phyloP scores from a whole-genome alignment of 352 stramenopile species.

The Phytopythium helicoides region DNA sequence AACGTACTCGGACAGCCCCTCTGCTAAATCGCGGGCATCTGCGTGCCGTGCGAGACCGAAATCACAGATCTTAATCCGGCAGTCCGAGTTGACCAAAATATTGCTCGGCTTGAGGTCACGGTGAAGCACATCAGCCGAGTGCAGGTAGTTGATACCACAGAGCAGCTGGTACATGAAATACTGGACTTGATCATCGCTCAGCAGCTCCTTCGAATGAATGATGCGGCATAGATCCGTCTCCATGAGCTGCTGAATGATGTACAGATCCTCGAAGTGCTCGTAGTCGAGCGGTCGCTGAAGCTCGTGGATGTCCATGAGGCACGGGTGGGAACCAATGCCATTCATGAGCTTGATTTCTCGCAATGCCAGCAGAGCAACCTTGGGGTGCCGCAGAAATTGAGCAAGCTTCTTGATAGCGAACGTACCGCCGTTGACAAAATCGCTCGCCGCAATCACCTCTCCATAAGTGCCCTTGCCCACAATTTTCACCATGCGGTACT shows the following conservation, averaged over 20 bases:
- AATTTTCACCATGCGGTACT: slow-evolving; percentile 90
- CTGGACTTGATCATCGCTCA: slow-evolving; percentile 94
- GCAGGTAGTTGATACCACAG: slow-evolving; percentile 94
- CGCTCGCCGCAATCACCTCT: slow-evolving; percentile 86
- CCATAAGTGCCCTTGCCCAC: slow-evolving; percentile 89
- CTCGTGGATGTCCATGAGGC: slow-evolving; percentile 82
- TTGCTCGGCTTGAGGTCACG: slow-evolving; percentile 98
- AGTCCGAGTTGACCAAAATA: slow-evolving; percentile 94
- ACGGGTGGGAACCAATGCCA: slow-evolving; percentile 68
- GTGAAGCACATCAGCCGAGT: slow-evolving; percentile 95
- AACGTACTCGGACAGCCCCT: slow-evolving; percentile 92
- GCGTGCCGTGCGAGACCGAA: slow-evolving; percentile 85
- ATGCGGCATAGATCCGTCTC: slow-evolving; percentile 94
- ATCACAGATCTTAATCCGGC: slow-evolving; percentile 85
- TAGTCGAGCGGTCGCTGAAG: slow-evolving; percentile 80
- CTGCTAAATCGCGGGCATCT: slow-evolving; percentile 73
- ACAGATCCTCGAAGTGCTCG: slow-evolving; percentile 95
- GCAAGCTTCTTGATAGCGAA: slow-evolving; percentile 90
- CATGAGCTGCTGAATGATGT: slow-evolving; percentile 98
- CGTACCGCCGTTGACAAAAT: slow-evolving; percentile 81
- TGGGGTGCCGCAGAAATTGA: slow-evolving; percentile 81
- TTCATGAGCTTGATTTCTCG: slow-evolving; percentile 90
- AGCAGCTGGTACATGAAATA: slow-evolving; percentile 97
- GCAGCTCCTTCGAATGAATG: slow-evolving; percentile 85
- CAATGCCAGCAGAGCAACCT: slow-evolving; percentile 79